Base-by-base conservation (phyloP, 2,329 filamentous ascomycete genomes). In the Didymella keratinophila region DNA sequence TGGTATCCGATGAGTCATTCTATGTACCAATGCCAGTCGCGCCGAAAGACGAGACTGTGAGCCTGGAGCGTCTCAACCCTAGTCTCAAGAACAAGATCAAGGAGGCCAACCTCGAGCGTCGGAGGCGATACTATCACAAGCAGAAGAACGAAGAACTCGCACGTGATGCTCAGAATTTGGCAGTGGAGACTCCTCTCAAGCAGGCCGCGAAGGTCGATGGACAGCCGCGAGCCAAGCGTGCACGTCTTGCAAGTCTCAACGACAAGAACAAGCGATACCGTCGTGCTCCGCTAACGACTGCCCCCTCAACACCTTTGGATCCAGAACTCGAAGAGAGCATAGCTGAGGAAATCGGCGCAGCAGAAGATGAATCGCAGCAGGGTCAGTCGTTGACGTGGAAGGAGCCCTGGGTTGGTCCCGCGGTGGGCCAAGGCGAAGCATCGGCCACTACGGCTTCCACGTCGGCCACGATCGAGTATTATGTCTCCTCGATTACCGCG, bases 11-110 rank as follows among this genome's bases (percentile, higher is more conserved):
- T 12, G 62, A 64, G 11, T 62, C 64, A 5, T 64, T 63, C 18
- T 65, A 68, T 20, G 52, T 61, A 16, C 65, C 66, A 20, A 36
- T 61, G 34, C 55, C 52, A 5, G 43, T 69, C 20, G 66, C 69
- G 14, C 67, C 69, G 6, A 72, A 72, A 39, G 73, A 75, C 52
- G 64, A 70, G 16, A 67, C 65, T n/a, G 53, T 76, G 5, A 59
- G 66, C 12, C 52, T 74, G 18, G 67, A 70, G 18, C 61, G 60
- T 12, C 30, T 68, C 2, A 67, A 66, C 39, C 67, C 71, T 2
- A 60, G 62, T 39, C 55, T 68, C 11, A 62, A 69, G 42, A 53
- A 55, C 28, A 65, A 68, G 37, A 66, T 69, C 46, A 63, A 61
- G 9, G 63, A 69, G 51, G 62, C 62, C 11, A 63, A 62, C 18